phyloP scores from a whole-genome alignment of 371 early-diverging fungal species.

The Dinochytrium kinnereticum region DNA sequence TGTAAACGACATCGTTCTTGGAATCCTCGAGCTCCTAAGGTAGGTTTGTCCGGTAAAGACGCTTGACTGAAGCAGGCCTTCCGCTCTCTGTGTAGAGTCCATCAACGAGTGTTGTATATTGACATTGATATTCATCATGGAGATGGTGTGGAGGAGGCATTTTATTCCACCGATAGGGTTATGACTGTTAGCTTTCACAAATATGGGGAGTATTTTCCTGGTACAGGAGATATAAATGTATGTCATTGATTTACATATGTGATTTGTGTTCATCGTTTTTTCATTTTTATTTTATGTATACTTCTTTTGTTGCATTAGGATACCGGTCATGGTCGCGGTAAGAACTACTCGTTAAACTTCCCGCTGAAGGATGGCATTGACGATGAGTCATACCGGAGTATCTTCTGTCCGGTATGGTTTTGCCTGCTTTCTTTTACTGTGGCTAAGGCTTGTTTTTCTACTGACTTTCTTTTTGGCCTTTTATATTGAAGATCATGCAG shows the following conservation, averaged over 20 bases:
- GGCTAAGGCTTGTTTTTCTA: too few relatives aligned
- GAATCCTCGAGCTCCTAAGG: conserved; percentile 93
- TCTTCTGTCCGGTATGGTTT: conserved; percentile 81
- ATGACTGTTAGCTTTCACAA: conserved; percentile 99
- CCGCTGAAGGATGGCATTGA: conserved; percentile 97
- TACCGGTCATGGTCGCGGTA: conserved; percentile 86
- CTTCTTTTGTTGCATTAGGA: conserved; percentile 62
- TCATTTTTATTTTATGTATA: background rate
- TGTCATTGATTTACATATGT: background rate
- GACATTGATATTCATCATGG: conserved; percentile 99
- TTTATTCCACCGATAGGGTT: conserved; percentile 98
- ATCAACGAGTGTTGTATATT: conserved; percentile 97
- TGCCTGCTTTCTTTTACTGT: background rate
- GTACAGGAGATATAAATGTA: conserved; percentile 90
- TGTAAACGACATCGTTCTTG: conserved; percentile 99
- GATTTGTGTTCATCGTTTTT: background rate
- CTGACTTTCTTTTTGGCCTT: too few relatives aligned
- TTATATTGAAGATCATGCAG: conserved; percentile 72
- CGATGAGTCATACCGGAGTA: conserved; percentile 87
- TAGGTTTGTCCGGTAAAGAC: conserved; percentile 19
- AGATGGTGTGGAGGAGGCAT: conserved; percentile 99
- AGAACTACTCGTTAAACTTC: conserved; percentile 95
- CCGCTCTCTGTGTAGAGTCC: conserved; percentile 58
- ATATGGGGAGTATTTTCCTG: conserved; percentile 99
- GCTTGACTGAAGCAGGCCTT: background rate